Base-by-base conservation (phyloP, 768 basidiomycete species). In the Cystoderma amianthinum region DNA sequence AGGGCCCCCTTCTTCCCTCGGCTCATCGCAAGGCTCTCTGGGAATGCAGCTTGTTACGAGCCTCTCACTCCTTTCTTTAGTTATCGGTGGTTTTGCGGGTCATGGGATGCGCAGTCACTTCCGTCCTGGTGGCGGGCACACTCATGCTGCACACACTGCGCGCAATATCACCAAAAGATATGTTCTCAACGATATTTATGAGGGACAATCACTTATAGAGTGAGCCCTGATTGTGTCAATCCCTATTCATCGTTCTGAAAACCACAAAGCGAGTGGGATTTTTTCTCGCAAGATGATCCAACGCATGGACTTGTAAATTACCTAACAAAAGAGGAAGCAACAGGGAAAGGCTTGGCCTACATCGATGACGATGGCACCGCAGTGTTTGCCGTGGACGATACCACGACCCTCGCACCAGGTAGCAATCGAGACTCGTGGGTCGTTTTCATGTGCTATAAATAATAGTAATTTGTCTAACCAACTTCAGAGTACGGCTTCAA, bases 251-350 rank as follows among this genome's bases (percentile, higher is more conserved):
- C 7, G n/a, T 28, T 28, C 25, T n/a, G n/a, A 28, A 28, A 7
- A 28, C n/a, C 16, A 17, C 7, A 7, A 21, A 86, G 84, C 36
- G 49, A 74, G 33, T 88, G 81, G 80, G 62, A 80, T 22, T 89
- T 84, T 63, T 86, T 76, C 61, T 68, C 67, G 10, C 60, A 48
- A 2, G 11, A 58, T 9, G 87, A 90, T 58, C 87, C 87, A 2
- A 89, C 87, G 0, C 60, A 76, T 47, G 87, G 87, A 13, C 61
- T 61, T 18, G 88, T 90, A 37, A 69, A 76, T 43, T 90, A 78
- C 55, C 63, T 76, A 45, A 60, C 51, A 22, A 55, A 63, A 50
- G 52, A 58, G 2, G 59, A 75, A 17, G 84, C 85, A 1, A 61
- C 60, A 40, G 48, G 58, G 7, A 65, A 74, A 25, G 70, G 71